phyloP scores from a whole-genome alignment of 768 basidiomycete genomes.

The Porpolomopsis calyptriformis region DNA sequence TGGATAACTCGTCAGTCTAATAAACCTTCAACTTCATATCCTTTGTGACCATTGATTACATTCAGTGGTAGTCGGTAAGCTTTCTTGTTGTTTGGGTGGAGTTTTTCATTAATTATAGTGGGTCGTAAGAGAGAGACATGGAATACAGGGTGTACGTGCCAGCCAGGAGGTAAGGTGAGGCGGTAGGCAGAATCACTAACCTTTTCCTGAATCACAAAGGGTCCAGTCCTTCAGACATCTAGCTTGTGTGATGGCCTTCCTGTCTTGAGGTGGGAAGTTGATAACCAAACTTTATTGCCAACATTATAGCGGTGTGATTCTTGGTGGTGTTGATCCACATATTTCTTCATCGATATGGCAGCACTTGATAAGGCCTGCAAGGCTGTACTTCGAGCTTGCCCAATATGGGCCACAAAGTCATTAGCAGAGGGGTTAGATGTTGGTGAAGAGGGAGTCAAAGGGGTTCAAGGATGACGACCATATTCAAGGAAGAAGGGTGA shows the following conservation, averaged over 20 bases:
- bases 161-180: slow-evolving; percentile 14
- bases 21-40: background rate
- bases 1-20: background rate
- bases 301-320: slow-evolving; percentile 13
- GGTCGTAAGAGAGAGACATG: background rate
- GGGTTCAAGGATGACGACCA: background rate
- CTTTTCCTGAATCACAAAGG: slow-evolving; percentile 16
- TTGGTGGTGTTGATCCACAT: too few relatives aligned
- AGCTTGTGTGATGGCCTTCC: slow-evolving; percentile 13
- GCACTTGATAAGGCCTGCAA: background rate
- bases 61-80: background rate
- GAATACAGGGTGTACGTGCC: slow-evolving; percentile 3
- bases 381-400: background rate
- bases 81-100: background rate
- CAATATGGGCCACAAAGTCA: background rate
- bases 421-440: background rate
- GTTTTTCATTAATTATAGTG: background rate
- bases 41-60: background rate
- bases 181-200: slow-evolving; percentile 11
- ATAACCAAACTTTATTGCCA: slow-evolving; percentile 17
- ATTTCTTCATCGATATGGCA: background rate
- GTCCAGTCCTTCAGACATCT: slow-evolving; percentile 16
- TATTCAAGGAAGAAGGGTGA: background rate
- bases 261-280: slow-evolving; percentile 12
- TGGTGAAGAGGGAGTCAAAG: background rate